Conservation (phyloP, 1,139 yeast species). For the Yamadazyma diddensiae region DNA sequence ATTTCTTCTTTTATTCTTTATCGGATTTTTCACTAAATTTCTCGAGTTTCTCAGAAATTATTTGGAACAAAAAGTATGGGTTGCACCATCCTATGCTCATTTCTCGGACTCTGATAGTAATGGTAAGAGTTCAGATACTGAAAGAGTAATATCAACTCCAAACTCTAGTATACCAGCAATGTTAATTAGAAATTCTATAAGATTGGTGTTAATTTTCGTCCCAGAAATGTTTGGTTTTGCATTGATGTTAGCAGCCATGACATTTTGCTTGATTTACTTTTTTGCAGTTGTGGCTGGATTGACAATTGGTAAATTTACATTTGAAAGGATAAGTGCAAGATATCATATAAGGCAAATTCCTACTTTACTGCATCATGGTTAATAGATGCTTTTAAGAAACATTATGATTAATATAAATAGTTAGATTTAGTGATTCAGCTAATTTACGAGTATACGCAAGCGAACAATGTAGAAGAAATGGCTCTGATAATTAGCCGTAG, state of each 20-base stretch:
- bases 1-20: slow-evolving; percentile 54
- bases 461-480: no score
- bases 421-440: background rate
- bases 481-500: no score
- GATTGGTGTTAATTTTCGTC: slow-evolving; percentile 53
- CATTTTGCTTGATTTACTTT: slow-evolving; percentile 60
- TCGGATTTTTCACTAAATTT: slow-evolving; percentile 58
- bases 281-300: slow-evolving; percentile 71
- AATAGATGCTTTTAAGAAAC: background rate
- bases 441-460: no score
- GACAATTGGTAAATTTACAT: slow-evolving; percentile 64
- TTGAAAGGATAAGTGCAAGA: slow-evolving; percentile 48
- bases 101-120: slow-evolving; percentile 11
- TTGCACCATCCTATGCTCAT: slow-evolving; percentile 28
- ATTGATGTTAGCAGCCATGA: slow-evolving; percentile 77
- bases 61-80: slow-evolving; percentile 64
- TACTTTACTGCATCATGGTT: slow-evolving; percentile 13
- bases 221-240: slow-evolving; percentile 68
- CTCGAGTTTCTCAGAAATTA: slow-evolving; percentile 57
- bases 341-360: slow-evolving; percentile 15
- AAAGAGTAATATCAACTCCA: background rate
- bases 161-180: slow-evolving; percentile 9
- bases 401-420: no score
- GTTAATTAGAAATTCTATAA: slow-evolving; percentile 46
- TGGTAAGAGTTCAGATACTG: slow-evolving; percentile 3